Evolutionary conservation across 2,329 filamentous ascomycete species (phyloP).

Genomic region (Trichoderma afroharzianum): DNA sequence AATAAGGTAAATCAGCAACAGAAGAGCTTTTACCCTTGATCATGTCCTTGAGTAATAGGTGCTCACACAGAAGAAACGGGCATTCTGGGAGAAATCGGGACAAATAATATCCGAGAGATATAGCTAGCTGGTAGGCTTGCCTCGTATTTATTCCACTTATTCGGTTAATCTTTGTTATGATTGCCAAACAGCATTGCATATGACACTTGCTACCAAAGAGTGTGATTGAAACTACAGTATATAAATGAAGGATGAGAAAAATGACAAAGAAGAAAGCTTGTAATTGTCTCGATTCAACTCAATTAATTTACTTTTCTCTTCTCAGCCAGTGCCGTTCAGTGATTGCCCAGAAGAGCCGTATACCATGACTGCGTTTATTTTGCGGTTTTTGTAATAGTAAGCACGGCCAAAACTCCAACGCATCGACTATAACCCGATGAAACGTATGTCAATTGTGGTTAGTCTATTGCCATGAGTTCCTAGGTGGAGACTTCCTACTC

Average conservation of each 20-base stretch:
- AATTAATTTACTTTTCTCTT: neutral
- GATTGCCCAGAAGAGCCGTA: neutral
- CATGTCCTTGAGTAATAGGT: neutral
- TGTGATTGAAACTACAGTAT: neutral
- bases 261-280: neutral
- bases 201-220: neutral
- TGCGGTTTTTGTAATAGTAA: neutral
- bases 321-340: neutral
- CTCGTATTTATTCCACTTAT: neutral
- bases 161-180: neutral
- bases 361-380: neutral
- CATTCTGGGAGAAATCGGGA: neutral
- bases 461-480: too few relatives aligned
- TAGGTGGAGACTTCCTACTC: too few relatives aligned
- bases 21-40: neutral
- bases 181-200: too few relatives aligned
- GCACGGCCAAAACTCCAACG: neutral
- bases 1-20: neutral
- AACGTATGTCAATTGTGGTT: too few relatives aligned
- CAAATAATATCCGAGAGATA: neutral
- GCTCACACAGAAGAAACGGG: neutral
- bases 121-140: neutral
- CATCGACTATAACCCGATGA: neutral
- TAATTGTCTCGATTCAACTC: neutral
- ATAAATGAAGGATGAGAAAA: neutral